Evolutionary conservation across 164 flowering plant species (phyloP), one percentile per base, ranked within the genome.

Genomic region (Protea cynaroides): DNA sequence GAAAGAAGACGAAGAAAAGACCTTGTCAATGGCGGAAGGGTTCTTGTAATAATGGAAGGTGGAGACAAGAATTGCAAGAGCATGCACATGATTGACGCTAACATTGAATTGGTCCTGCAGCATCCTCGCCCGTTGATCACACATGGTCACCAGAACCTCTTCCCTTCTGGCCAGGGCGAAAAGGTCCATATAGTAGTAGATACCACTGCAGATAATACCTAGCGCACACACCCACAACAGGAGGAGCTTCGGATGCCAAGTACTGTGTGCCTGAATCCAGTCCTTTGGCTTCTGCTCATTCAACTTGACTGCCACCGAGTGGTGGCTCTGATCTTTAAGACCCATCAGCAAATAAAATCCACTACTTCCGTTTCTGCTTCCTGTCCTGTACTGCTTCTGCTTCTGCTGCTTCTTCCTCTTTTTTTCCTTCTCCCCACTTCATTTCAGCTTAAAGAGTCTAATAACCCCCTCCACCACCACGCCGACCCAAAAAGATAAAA

Each of bases 1-100:
- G 15, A 0, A 44, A 38, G 25, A 19, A 18, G 23, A 25, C 37
- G 29, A 56, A 53, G 8, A 64, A 24, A 49, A 70, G 37, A 92
- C 98, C 96, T 92, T 92, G 69, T 92, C 93, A 67, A 92, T 88
- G 25, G 92, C 97, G 17, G 97, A 86, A 3, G 97, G 97, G 68
- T 73, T 77, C 71, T 81, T 90, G 79, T 71, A 70, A 72, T 80
- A 84, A 68, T 90, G 88, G 66, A 90, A 92, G 56, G 96, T 90
- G 63, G 98, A 88, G 77, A 92, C 87, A 25, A 92, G 89, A 44
- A 90, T 76, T 18, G 96, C 88, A 1, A 92, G 86, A 23, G 97
- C 98, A 59, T 87, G 98, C 7, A 90, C 96, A 74, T 90, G 98
- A 63, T 92, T 92, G n/a, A 92, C 90, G 56, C 97, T 88, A 53